Percentiles rank a stretch among this genome's conserved stretches.
phyloP scores from a whole-genome alignment of 352 stramenopile genomes.

The Globisporangium spinosum region DNA sequence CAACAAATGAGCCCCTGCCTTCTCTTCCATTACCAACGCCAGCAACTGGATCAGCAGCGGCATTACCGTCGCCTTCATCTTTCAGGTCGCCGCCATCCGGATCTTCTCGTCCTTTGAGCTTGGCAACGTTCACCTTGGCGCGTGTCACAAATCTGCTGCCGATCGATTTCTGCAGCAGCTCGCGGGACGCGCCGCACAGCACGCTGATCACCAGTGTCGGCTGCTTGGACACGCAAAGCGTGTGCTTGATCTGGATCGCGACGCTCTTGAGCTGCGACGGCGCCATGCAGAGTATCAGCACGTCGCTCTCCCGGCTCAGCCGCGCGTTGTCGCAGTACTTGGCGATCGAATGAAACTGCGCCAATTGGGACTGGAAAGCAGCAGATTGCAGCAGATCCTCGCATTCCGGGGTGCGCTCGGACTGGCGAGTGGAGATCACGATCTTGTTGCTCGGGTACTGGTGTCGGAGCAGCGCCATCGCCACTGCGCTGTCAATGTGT shows the following conservation, averaged over 20 bases:
- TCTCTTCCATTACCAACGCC: conserved; percentile 5
- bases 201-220: conserved; percentile 40
- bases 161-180: conserved; percentile 48
- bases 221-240: conserved; percentile 27
- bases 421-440: conserved; percentile 55
- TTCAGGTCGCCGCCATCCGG: neutral
- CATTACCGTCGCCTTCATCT: conserved; percentile 5
- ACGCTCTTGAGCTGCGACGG: conserved; percentile 69
- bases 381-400: conserved; percentile 24
- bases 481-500: conserved; percentile 43
- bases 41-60: neutral
- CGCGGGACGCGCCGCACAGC: conserved; percentile 36
- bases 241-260: conserved; percentile 61
- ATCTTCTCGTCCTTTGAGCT: conserved; percentile 13
- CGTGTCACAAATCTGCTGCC: conserved; percentile 35
- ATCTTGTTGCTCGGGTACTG: conserved; percentile 34
- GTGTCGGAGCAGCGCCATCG: conserved; percentile 42
- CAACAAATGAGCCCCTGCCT: neutral
- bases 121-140: conserved; percentile 25
- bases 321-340: conserved; percentile 63
- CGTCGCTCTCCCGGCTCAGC: conserved; percentile 43
- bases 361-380: conserved; percentile 5
- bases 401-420: conserved; percentile 41
- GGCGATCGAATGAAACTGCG: conserved; percentile 34
- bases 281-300: conserved; percentile 62